These are phyloP conservation scores for Drechmeria coniospora DNA, from an alignment of 2,329 filamentous ascomycete species.

Conservation along the genomic window DNA sequence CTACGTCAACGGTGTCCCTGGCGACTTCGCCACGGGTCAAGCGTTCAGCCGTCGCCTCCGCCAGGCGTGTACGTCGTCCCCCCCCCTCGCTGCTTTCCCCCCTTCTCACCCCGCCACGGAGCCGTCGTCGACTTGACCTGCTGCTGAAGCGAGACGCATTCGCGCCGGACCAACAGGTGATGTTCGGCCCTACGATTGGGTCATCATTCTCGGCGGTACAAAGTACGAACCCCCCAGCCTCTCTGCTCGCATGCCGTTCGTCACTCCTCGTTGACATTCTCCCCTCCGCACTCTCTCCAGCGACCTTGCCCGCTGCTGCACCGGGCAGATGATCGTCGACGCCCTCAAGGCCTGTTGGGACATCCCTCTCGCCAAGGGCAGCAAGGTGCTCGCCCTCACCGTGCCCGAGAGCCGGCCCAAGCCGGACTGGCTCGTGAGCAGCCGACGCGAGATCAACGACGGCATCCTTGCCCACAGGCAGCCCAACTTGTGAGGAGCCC, in stretches of 20 bases:
- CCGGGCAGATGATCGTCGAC: slow-evolving; percentile 27
- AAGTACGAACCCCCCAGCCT: slow-evolving; percentile 26
- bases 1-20: slow-evolving; percentile 32
- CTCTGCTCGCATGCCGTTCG: not conserved
- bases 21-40: slow-evolving; percentile 29
- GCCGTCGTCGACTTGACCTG: not conserved
- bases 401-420: slow-evolving; percentile 35
- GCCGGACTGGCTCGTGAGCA: slow-evolving; percentile 13
- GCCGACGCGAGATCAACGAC: slow-evolving; percentile 32
- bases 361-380: slow-evolving; percentile 29
- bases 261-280: too few species aligned
- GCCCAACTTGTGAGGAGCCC: slow-evolving; percentile 33
- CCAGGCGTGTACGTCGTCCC: slow-evolving; percentile 18
- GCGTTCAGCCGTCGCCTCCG: slow-evolving; percentile 17
- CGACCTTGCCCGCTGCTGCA: slow-evolving; percentile 31
- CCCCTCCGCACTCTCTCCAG: slow-evolving; percentile 16
- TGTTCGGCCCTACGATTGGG: slow-evolving; percentile 36
- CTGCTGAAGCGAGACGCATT: slow-evolving; percentile 1
- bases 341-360: slow-evolving; percentile 35
- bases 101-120: not conserved
- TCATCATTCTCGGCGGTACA: slow-evolving; percentile 47
- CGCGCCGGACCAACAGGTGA: slow-evolving; percentile 8
- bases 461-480: slow-evolving; percentile 33
- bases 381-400: slow-evolving; percentile 47
- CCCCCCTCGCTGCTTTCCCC: not conserved